Evolutionary conservation across 352 stramenopile genomes (phyloP).

Genomic region (Thraustochytrium striatum): DNA sequence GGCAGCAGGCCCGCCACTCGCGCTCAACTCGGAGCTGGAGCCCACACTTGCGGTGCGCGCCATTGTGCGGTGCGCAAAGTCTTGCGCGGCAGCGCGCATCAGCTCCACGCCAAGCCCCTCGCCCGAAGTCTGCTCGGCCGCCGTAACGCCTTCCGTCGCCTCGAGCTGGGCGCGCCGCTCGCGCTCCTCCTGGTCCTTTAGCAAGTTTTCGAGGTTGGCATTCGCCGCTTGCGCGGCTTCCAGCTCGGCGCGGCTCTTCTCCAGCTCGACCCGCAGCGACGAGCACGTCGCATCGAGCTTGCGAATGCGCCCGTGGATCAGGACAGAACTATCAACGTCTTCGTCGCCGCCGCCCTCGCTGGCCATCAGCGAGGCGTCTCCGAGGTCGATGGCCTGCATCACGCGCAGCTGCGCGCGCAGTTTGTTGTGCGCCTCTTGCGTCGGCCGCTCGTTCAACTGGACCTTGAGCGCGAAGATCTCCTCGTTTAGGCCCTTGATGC

Average conservation of each 20-base stretch:
- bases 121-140: background rate
- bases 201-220: background rate
- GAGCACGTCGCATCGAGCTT: slow-evolving; percentile 26
- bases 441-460: slow-evolving; percentile 78
- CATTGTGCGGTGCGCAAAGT: too few species aligned
- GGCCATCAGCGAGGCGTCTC: slow-evolving; percentile 59
- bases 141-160: background rate
- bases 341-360: slow-evolving; percentile 56
- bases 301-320: slow-evolving; percentile 50
- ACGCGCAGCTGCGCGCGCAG: slow-evolving; percentile 82
- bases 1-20: background rate
- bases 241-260: background rate
- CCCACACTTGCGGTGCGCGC: too few species aligned
- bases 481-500: slow-evolving; percentile 69
- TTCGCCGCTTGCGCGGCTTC: background rate
- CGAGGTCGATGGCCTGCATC: slow-evolving; percentile 82
- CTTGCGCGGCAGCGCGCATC: too few species aligned
- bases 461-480: slow-evolving; percentile 76
- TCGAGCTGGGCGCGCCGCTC: background rate
- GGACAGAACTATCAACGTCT: slow-evolving; percentile 61
- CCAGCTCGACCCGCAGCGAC: slow-evolving; percentile 10
- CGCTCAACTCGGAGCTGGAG: background rate
- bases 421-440: slow-evolving; percentile 73
- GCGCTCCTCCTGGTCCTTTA: background rate
- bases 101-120: background rate